These are phyloP conservation scores for Rhynchospora breviuscula DNA, from an alignment of 176 grass and related monocot genomes.

Conservation along the genomic window DNA sequence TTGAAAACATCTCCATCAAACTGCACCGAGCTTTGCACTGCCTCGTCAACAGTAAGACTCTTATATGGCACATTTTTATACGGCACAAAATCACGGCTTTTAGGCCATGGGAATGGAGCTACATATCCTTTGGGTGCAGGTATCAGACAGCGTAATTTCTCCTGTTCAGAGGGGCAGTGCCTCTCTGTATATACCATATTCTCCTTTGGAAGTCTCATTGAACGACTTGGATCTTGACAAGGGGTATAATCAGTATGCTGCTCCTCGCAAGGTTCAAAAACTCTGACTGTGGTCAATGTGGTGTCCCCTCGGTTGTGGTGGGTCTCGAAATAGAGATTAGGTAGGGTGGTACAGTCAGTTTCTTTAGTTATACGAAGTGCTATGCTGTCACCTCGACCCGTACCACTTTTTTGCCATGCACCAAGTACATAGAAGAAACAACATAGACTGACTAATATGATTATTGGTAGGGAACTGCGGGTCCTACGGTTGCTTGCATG, in stretches of 20 bases:
- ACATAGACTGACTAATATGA: slow-evolving; percentile 54
- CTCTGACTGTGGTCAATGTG: slow-evolving; percentile 39
- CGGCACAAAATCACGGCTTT: slow-evolving; percentile 74
- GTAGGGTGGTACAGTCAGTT: slow-evolving; percentile 59
- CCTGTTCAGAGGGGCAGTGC: slow-evolving; percentile 54
- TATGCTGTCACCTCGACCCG: slow-evolving; percentile 68
- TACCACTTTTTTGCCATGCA: slow-evolving; percentile 83
- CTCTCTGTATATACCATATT: slow-evolving; percentile 75
- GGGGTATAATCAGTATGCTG: slow-evolving; percentile 64
- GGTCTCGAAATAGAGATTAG: slow-evolving; percentile 79
- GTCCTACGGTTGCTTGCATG: slow-evolving; percentile 41
- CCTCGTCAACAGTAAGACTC: slow-evolving; percentile 57
- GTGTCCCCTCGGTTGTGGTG: slow-evolving; percentile 47
- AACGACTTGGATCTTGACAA: slow-evolving; percentile 62
- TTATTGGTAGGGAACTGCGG: slow-evolving; percentile 46
- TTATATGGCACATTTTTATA: slow-evolving; percentile 71
- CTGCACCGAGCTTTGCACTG: slow-evolving; percentile 69
- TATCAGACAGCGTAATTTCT: slow-evolving; percentile 69
- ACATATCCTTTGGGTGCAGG: slow-evolving; percentile 74
- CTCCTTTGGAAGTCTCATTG: slow-evolving; percentile 63
- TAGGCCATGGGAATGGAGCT: slow-evolving; percentile 69
- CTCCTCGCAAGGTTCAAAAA: slow-evolving; percentile 56
- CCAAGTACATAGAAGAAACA: slow-evolving; percentile 81
- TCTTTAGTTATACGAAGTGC: slow-evolving; percentile 48
- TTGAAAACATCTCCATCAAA: slow-evolving; percentile 64